Evolutionary conservation across 164 flowering plant genomes (phyloP).

Genomic region (Tetracentron sinense): DNA sequence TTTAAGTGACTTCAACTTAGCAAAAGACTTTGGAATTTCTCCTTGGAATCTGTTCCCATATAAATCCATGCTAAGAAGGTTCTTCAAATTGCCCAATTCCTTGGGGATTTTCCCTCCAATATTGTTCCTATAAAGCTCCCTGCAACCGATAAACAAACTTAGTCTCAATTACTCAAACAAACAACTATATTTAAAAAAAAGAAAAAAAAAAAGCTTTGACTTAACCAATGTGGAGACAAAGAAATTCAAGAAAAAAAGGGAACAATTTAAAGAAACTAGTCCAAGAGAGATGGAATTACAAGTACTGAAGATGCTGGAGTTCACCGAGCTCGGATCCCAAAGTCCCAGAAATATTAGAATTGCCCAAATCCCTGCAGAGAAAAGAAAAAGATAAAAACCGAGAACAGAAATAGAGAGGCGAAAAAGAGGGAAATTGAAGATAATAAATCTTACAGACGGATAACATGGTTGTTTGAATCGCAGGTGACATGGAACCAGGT

Average conservation of each 20-base stretch:
- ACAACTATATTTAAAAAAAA: background rate
- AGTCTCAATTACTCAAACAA: background rate
- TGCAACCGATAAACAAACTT: slow-evolving; percentile 22
- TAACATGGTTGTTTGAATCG: slow-evolving; percentile 59
- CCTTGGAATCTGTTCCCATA: slow-evolving; percentile 65
- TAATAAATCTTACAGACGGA: slow-evolving; percentile 54
- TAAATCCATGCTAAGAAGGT: slow-evolving; percentile 76
- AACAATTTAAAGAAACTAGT: background rate
- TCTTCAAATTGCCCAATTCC: slow-evolving; percentile 73
- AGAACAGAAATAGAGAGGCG: background rate
- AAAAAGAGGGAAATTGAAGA: background rate
- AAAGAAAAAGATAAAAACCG: background rate
- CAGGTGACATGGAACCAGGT: slow-evolving; percentile 94
- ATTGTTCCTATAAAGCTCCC: slow-evolving; percentile 76
- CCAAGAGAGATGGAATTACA: slow-evolving; percentile 31
- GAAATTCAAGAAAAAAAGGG: background rate
- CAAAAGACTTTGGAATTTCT: slow-evolving; percentile 60
- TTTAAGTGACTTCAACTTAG: slow-evolving; percentile 61
- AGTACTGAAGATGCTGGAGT: slow-evolving; percentile 65
- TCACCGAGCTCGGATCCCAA: slow-evolving; percentile 77
- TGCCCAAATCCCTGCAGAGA: slow-evolving; percentile 71
- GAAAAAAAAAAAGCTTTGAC: background rate
- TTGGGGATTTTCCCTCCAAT: slow-evolving; percentile 64
- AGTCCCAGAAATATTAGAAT: slow-evolving; percentile 70
- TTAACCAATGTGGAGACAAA: background rate